Percentiles rank a stretch among this genome's conserved stretches.
These are phyloP conservation scores for Alloteropsis semialata DNA, from an alignment of 176 grass and related monocot genomes.

Conservation along the genomic window DNA sequence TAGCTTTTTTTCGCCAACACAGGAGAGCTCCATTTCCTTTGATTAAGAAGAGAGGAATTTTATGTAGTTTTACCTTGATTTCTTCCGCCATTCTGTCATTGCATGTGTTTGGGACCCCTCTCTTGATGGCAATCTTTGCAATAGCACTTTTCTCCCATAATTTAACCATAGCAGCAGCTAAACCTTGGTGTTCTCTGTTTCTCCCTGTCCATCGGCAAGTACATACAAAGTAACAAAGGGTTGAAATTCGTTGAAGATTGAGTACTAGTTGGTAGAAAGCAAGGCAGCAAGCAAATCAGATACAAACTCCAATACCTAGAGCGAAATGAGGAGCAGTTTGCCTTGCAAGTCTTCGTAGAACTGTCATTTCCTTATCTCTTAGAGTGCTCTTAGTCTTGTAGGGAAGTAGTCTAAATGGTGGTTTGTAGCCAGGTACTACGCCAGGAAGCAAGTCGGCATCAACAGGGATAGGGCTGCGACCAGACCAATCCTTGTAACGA, in stretches of 20 bases:
- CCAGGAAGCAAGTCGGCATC: conserved; percentile 90
- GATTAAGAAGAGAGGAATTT: too few species aligned
- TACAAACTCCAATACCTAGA: conserved; percentile 54
- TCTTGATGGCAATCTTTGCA: conserved; percentile 92
- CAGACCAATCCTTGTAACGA: conserved; percentile 85
- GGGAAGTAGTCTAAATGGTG: conserved; percentile 79
- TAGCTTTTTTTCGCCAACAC: too few species aligned
- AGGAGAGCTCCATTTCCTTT: too few species aligned
- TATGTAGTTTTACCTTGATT: conserved; percentile 61
- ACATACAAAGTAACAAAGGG: background rate
- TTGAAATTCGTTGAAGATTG: background rate
- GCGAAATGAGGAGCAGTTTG: conserved; percentile 87
- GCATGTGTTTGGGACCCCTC: conserved; percentile 74
- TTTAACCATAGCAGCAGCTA: conserved; percentile 92
- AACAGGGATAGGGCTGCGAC: conserved; percentile 70
- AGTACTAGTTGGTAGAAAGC: background rate
- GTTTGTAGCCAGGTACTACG: conserved; percentile 65
- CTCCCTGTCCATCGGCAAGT: conserved; percentile 53
- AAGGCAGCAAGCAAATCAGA: background rate
- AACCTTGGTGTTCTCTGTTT: conserved; percentile 90
- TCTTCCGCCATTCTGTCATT: conserved; percentile 91
- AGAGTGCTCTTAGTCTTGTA: conserved; percentile 62
- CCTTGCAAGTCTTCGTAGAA: conserved; percentile 76
- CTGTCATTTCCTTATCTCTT: conserved; percentile 70
- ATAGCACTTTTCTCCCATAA: conserved; percentile 97